A percentile compares a stretch with the other conserved stretches of the same genome.
Evolutionary conservation across 345 rosid genomes (phyloP).

Genomic region (Eutrema yunnanense): DNA sequence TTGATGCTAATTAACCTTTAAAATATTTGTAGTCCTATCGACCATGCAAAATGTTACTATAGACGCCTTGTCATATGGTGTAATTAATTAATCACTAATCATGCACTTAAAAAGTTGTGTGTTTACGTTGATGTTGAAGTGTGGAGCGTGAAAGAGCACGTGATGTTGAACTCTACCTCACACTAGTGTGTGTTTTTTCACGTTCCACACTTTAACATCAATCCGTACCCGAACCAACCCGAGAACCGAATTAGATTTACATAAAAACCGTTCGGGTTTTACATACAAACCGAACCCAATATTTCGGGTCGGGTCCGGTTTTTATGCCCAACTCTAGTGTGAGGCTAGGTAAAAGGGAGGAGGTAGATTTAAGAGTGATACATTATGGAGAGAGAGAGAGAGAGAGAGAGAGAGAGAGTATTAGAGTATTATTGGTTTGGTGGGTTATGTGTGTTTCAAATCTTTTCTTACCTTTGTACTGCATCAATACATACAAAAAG

Average conservation of each 20-base stretch:
- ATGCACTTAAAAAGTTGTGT: not conserved
- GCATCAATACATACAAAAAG: constrained; percentile 2
- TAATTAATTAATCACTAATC: not conserved
- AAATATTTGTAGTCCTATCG: not conserved
- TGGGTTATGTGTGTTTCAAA: not conserved
- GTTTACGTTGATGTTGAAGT: not conserved
- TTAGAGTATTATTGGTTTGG: not conserved
- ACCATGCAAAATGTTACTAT: constrained; percentile 2
- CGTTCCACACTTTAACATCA: too few relatives aligned
- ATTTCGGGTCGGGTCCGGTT: too few relatives aligned
- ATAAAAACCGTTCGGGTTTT: too few relatives aligned
- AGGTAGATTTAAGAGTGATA: not conserved
- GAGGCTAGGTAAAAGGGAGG: not conserved
- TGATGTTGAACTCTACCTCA: not conserved
- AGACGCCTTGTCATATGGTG: not conserved
- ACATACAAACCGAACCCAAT: too few relatives aligned
- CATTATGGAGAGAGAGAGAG: not conserved
- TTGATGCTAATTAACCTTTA: not conserved
- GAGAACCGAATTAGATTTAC: too few relatives aligned
- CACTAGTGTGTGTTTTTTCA: too few relatives aligned
- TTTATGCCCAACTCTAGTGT: not conserved
- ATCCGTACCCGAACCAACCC: too few relatives aligned
- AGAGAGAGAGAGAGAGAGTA: not conserved
- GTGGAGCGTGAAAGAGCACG: not conserved
- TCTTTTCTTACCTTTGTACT: not conserved